Percentiles rank a stretch among this genome's conserved stretches.
Conservation (phyloP, 257 asterid genomes). For the Mitragyna speciosa region DNA sequence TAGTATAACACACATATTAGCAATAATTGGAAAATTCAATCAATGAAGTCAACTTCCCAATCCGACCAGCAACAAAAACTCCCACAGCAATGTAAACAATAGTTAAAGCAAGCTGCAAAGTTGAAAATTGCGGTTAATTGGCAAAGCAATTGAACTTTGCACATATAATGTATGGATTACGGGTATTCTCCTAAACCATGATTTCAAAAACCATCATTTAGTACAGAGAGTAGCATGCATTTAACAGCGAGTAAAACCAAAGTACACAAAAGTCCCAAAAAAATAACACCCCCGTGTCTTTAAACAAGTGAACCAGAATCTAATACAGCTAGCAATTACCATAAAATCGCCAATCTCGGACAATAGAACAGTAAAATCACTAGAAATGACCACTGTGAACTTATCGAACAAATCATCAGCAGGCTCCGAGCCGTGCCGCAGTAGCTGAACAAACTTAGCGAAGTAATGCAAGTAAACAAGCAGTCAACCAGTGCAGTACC, state of each 20-base stretch:
- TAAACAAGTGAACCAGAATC: neutral
- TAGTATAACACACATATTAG: too few species aligned
- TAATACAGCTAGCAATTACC: neutral
- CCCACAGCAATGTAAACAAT: constrained; percentile 87
- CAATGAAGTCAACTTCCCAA: constrained; percentile 52
- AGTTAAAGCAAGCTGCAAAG: constrained; percentile 80
- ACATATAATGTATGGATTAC: neutral
- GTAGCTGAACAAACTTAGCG: constrained; percentile 73
- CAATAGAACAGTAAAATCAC: constrained; percentile 1
- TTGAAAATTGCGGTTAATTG: constrained; percentile 36
- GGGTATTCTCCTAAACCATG: neutral
- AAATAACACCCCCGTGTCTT: neutral
- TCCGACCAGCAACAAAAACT: constrained; percentile 96
- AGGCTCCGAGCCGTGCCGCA: constrained; percentile 35
- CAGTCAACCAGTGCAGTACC: constrained; percentile 95
- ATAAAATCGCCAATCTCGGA: neutral
- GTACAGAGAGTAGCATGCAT: neutral
- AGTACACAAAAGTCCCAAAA: neutral
- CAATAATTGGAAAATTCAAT: too few species aligned
- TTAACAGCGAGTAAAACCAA: constrained; percentile 2
- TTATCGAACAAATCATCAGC: constrained; percentile 50
- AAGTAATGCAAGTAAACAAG: constrained; percentile 93
- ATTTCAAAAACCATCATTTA: neutral
- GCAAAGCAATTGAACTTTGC: constrained; percentile 5
- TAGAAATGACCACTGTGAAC: constrained; percentile 73